Base-by-base conservation (phyloP, 2,329 filamentous ascomycete genomes). In the Lasiodiplodia theobromae region DNA sequence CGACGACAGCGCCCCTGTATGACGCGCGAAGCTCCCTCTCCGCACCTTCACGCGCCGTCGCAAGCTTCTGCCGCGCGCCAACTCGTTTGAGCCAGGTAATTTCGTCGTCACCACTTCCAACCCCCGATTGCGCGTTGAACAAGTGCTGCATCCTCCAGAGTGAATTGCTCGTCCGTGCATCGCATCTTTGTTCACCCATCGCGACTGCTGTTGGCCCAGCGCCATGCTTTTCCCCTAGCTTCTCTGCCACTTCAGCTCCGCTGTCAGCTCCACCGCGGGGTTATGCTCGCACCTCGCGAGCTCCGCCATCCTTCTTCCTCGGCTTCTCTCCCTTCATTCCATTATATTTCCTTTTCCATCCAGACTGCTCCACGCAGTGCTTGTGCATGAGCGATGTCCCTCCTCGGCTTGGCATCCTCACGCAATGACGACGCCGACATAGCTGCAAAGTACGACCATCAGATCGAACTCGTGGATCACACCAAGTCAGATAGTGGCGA, bases 381-480 rank as follows among this genome's bases (percentile, higher is more conserved):
- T 31, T 31, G 6, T 37, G 60, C 23, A 31, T 47, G 23, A 63
- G 52, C 34, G 38, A 68, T 68, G 67, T 56, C 67, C 54, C 31
- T 68, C 60, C 51, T 65, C 8, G 58, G 67, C 28, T 25, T 68
- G 51, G 44, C 38, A 31, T 34, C 51, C 25, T 65, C 67, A 12
- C 58, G 67, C 67, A 53, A 23, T 25, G 60, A 68, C 51, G 67
- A 68, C 60, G 58, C 58, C 52, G n/a, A 52, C 51, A 60, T 37
- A 38, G 21, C 52, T 28, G 58, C 67, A 11, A 68, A 65, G 28
- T 64, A 64, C 75, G 89, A 91, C 74, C 91, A 92, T 78, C 89
- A 90, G 77, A 94, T 94, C 75, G 81, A 77, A 72, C 86, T 94
- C 47, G 83, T 92, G 72, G 90, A 93, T 77, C 80, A 81, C 60